Evolutionary conservation across 441 rosid genomes (phyloP).

Genomic region (Populus trichocarpa): DNA sequence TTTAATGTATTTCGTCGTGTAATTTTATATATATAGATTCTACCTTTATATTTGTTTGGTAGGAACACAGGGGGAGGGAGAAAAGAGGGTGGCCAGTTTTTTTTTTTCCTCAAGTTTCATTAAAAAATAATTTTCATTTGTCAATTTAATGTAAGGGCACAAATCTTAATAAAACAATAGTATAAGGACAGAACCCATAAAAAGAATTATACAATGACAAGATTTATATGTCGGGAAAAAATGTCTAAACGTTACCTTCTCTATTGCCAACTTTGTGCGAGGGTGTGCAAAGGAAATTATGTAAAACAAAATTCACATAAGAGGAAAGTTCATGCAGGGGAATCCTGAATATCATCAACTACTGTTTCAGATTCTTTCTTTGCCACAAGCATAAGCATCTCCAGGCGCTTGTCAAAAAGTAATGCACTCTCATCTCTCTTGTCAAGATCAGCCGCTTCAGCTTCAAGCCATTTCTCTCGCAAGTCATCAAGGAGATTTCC

Average conservation of each 20-base stretch:
- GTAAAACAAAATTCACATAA: background rate
- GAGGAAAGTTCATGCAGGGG: constrained; percentile 20
- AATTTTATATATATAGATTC: too few relatives aligned
- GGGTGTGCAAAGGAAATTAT: background rate
- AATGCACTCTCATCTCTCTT: constrained; percentile 94
- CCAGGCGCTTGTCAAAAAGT: constrained; percentile 84
- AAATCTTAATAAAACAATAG: too few relatives aligned
- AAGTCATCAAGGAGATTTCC: constrained; percentile 88
- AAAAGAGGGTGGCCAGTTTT: too few relatives aligned
- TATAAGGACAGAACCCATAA: too few relatives aligned
- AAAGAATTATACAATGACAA: too few relatives aligned
- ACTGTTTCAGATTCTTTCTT: constrained; percentile 46
- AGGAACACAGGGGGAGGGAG: background rate
- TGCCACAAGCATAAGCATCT: constrained; percentile 80
- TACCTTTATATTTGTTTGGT: background rate
- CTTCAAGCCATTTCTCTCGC: constrained; percentile 98
- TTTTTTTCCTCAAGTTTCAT: too few relatives aligned
- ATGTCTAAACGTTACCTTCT: background rate
- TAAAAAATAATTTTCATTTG: too few relatives aligned
- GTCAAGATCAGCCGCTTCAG: constrained; percentile 92
- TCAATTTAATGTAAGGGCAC: too few relatives aligned
- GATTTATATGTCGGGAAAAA: background rate
- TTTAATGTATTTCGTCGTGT: background rate
- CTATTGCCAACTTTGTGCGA: background rate
- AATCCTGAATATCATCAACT: constrained; percentile 25